A percentile compares a stretch with the other conserved stretches of the same genome.
Evolutionary conservation across 352 stramenopile genomes (phyloP).

Genomic region (Globisporangium irregulare): DNA sequence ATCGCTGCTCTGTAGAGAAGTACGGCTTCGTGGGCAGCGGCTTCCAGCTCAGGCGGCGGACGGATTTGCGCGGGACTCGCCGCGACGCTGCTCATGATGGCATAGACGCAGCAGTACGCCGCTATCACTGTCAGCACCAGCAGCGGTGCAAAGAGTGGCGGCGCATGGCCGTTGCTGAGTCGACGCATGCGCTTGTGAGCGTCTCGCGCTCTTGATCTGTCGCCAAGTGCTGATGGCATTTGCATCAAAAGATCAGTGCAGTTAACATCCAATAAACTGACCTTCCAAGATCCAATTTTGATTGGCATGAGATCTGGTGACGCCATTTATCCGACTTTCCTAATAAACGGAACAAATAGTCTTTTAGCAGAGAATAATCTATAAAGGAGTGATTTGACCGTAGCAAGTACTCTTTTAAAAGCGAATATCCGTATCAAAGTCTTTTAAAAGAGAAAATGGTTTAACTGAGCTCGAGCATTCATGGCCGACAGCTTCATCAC

Average conservation of each 20-base stretch:
- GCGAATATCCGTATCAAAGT: too few relatives aligned
- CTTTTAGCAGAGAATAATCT: too few relatives aligned
- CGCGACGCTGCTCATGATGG: background rate
- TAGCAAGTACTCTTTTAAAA: too few relatives aligned
- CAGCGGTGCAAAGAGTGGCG: background rate
- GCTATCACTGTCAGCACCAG: background rate
- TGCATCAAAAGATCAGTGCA: background rate
- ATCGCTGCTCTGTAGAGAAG: constrained; percentile 29
- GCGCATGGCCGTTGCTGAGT: background rate
- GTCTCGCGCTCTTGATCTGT: background rate
- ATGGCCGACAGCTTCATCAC: too few relatives aligned
- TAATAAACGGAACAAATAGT: too few relatives aligned
- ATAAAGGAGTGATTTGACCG: too few relatives aligned
- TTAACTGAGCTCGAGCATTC: too few relatives aligned
- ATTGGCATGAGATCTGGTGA: too few relatives aligned
- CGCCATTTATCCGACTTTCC: too few relatives aligned
- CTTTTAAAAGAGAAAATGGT: too few relatives aligned
- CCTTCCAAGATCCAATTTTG: background rate
- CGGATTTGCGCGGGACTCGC: background rate
- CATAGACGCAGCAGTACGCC: background rate
- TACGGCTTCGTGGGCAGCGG: constrained; percentile 11
- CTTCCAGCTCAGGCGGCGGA: background rate
- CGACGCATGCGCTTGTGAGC: background rate
- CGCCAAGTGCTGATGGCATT: background rate
- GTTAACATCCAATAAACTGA: background rate